Evolutionary conservation across 2,329 filamentous ascomycete species (phyloP), one percentile per base, ranked within the genome.

Genomic region (Talaromyces sp.): DNA sequence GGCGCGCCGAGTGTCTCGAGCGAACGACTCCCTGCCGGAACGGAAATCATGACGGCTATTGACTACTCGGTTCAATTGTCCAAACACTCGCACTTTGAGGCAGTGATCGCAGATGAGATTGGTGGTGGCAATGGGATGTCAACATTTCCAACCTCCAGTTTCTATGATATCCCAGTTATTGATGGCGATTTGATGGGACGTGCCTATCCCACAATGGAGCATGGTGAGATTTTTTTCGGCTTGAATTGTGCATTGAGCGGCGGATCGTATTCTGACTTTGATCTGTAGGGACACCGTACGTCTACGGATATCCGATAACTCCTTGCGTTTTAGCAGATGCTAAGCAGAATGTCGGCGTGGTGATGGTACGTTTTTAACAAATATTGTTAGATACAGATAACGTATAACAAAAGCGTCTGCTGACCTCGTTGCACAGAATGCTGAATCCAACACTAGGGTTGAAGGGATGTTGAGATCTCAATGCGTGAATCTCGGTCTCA

Each of bases 131-230:
- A 79, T 60, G 77, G 77, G 2, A 61, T 72, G 37, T 62, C 64
- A 59, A 69, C 60, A 36, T 69, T 65, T 62, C 67, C 58, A 58
- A 67, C 62, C 8, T 63, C 61, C 13, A 65, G 63, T 40, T 60
- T 66, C 50, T 70, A 64, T 54, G 62, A 67, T 52, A 61, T 69
- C 22, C 76, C 77, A 1, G 72, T 73, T 25, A 70, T 79, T 10
- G 77, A 80, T 56, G 77, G 73, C 7, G 77, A 80, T 61, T 72
- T 77, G 68, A 80, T 80, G 77, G 77, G 77, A 21, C 59, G 59
- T 9, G 59, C 59, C n/a, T 61, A 61, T 53, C 60, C 54, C 45
- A 59, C 48, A 3, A 54, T 59, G 21, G 59, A 61, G 46, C 50
- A 61, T n/a, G 56, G 52, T 61, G 33, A 60, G 39, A n/a, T n/a